A percentile compares a stretch with the other conserved stretches of the same genome.
phyloP scores from a whole-genome alignment of 495 filamentous ascomycete species.

The Annulohypoxylon stygium region DNA sequence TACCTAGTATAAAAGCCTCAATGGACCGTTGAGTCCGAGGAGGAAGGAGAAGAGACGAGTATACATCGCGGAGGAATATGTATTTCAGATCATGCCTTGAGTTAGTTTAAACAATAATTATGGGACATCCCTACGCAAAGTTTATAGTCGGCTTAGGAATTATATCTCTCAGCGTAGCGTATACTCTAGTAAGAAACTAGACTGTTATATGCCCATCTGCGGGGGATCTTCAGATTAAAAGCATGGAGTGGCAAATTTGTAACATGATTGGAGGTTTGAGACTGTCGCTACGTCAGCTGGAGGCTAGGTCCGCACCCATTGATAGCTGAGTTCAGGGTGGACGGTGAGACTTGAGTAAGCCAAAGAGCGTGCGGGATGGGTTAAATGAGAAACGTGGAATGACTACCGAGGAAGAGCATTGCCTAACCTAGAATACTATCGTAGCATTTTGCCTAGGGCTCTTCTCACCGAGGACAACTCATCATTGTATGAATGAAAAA shows the following conservation, averaged over 20 bases:
- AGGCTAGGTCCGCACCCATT: too few species aligned
- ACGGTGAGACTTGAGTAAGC: background rate
- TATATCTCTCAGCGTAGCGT: background rate
- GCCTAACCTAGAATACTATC: background rate
- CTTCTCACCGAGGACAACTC: background rate
- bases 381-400: background rate
- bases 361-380: background rate
- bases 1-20: background rate
- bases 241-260: background rate
- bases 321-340: background rate
- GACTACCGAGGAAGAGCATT: constrained; percentile 2
- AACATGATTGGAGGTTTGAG: background rate
- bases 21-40: background rate
- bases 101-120: background rate
- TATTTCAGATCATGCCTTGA: background rate
- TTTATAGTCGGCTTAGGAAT: background rate
- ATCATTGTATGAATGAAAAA: background rate
- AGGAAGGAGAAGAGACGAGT: background rate
- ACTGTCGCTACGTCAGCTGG: background rate
- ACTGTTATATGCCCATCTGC: background rate
- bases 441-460: background rate
- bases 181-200: background rate
- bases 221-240: constrained; percentile 1
- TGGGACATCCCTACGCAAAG: background rate
- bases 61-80: background rate